Evolutionary conservation across 2,329 filamentous ascomycete species (phyloP).

Genomic region (Fusarium sp.): DNA sequence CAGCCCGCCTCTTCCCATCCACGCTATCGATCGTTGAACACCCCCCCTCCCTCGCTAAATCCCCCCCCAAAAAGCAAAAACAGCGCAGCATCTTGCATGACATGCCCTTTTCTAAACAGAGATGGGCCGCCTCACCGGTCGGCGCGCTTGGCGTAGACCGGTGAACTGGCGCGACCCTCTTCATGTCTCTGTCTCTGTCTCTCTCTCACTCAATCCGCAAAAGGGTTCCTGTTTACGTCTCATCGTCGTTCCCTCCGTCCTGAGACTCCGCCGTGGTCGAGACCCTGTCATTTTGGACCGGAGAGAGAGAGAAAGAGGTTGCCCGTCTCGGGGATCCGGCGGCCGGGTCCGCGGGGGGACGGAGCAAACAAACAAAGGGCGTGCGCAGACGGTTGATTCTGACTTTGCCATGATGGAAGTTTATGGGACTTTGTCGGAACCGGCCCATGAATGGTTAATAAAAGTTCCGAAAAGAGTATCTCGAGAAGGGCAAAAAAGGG

Average conservation of each 20-base stretch:
- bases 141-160: background rate
- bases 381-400: conserved; percentile 1
- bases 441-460: background rate
- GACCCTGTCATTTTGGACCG: background rate
- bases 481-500: background rate
- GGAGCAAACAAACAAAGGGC: background rate
- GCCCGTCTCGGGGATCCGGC: conserved; percentile 7
- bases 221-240: background rate
- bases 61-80: conserved; percentile 3
- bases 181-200: background rate
- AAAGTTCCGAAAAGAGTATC: background rate
- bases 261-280: background rate
- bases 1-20: background rate
- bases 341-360: conserved; percentile 3
- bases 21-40: background rate
- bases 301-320: background rate
- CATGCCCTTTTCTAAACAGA: background rate
- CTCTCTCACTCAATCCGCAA: background rate
- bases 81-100: background rate
- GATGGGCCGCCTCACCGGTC: background rate
- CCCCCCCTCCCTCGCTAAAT: background rate
- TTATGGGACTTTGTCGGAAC: background rate
- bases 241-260: background rate
- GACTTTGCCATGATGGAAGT: conserved; percentile 2
- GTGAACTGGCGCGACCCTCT: conserved; percentile 1